Conservation (phyloP, 1,284 basidiomycete genomes). For the Naganishia cerealis region DNA sequence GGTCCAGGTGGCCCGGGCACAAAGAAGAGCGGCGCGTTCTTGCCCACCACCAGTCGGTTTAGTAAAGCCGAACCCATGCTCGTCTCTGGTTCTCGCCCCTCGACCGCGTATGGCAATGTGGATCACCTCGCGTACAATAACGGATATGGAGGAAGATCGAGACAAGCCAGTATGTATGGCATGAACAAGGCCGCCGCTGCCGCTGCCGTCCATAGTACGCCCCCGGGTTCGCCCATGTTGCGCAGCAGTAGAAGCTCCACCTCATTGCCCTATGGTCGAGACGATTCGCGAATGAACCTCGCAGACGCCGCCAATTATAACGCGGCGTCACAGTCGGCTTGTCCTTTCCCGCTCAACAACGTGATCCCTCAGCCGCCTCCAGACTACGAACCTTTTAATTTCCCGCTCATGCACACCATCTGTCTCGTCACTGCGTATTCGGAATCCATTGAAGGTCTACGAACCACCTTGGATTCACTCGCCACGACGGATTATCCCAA, state of each 20-base stretch:
- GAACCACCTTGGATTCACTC: conserved; percentile 94
- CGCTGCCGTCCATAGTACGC: conserved; percentile 58
- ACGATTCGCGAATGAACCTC: conserved; percentile 50
- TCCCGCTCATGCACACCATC: conserved; percentile 89
- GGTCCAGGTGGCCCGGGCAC: conserved; percentile 60
- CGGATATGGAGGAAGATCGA: conserved; percentile 35
- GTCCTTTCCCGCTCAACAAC: conserved; percentile 83
- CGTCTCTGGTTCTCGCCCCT: conserved; percentile 64
- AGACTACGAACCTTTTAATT: conserved; percentile 93
- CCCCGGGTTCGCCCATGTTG: conserved; percentile 73
- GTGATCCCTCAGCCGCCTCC: conserved; percentile 88
- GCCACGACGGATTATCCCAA: conserved; percentile 99
- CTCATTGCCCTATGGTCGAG: conserved; percentile 60
- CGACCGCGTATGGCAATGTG: conserved; percentile 72
- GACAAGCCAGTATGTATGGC: conserved; percentile 50
- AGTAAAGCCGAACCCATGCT: conserved; percentile 71
- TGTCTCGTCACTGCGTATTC: conserved; percentile 98
- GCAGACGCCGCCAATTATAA: conserved; percentile 40
- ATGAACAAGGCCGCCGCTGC: conserved; percentile 42
- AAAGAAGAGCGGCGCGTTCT: conserved; percentile 59
- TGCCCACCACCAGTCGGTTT: conserved; percentile 81
- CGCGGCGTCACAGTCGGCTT: conserved; percentile 50
- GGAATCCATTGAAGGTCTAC: conserved; percentile 91
- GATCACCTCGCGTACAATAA: conserved; percentile 42
- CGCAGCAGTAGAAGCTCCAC: conserved; percentile 78